A percentile compares a stretch with the other conserved stretches of the same genome.
Evolutionary conservation across 2,329 filamentous ascomycete species (phyloP).

Genomic region (Pseudogymnoascus sp.): DNA sequence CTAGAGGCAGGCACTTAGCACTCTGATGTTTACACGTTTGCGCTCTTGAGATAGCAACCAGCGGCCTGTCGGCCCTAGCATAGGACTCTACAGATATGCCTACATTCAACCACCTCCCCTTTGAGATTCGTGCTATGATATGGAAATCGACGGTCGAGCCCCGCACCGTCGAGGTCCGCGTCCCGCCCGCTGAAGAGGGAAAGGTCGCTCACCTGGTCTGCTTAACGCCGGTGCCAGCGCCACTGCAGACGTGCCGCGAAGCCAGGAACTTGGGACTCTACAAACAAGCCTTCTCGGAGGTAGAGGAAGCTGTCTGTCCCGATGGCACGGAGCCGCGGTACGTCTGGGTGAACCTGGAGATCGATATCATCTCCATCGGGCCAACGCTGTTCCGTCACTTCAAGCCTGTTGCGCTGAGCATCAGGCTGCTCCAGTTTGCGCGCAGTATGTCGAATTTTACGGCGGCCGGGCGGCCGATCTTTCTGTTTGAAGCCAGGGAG

Average conservation of each 20-base stretch:
- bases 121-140: background rate
- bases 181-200: background rate
- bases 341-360: conserved; percentile 19
- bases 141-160: background rate
- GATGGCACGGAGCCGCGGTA: conserved; percentile 13
- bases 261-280: conserved; percentile 16
- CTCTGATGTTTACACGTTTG: background rate
- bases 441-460: too few relatives aligned
- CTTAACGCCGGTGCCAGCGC: conserved; percentile 16
- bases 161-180: background rate
- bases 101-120: background rate
- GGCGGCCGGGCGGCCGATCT: too few relatives aligned
- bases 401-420: background rate
- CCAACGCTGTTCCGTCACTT: background rate
- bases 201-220: conserved; percentile 4
- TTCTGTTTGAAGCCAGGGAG: too few relatives aligned
- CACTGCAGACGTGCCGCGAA: conserved; percentile 18
- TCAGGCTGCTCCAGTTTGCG: background rate
- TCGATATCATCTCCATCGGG: conserved; percentile 19
- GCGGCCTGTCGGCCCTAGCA: background rate
- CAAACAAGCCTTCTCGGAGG: conserved; percentile 14
- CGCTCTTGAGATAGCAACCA: background rate
- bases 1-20: too few relatives aligned
- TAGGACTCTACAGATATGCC: background rate
- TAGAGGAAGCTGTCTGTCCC: background rate